Conservation (phyloP, 768 basidiomycete species). For the Kwoniella shandongensis region DNA sequence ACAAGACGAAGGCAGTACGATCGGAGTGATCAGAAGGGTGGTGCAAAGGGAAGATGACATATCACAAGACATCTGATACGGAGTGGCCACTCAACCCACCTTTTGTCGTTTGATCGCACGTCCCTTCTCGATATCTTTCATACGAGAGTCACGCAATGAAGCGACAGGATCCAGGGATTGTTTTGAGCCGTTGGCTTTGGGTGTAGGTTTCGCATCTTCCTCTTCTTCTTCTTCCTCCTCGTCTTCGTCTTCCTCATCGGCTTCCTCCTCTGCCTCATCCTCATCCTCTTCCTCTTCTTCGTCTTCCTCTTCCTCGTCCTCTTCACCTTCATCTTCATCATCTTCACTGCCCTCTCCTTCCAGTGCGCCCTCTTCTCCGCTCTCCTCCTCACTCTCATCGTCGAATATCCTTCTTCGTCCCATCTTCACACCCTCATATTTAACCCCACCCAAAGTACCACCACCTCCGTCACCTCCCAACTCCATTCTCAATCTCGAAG, state of each 20-base stretch:
- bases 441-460: constrained; percentile 21
- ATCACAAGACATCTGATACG: constrained; percentile 1
- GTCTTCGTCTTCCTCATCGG: constrained; percentile 11
- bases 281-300: constrained; percentile 42
- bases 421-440: constrained; percentile 16
- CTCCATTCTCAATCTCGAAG: constrained; percentile 67
- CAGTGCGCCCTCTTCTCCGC: constrained; percentile 55
- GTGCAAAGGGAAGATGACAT: neutral
- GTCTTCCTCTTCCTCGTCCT: constrained; percentile 18
- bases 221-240: constrained; percentile 28
- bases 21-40: neutral
- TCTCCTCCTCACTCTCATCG: constrained; percentile 23
- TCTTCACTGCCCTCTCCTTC: constrained; percentile 64
- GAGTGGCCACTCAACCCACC: constrained; percentile 56
- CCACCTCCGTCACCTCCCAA: constrained; percentile 58
- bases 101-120: constrained; percentile 79
- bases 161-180: constrained; percentile 46
- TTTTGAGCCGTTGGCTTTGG: neutral
- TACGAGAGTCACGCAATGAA: constrained; percentile 37
- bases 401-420: constrained; percentile 21
- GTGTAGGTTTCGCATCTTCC: constrained; percentile 34
- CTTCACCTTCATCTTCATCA: constrained; percentile 20
- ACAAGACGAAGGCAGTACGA: too few relatives aligned
- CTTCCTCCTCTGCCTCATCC: constrained; percentile 23
- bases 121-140: constrained; percentile 64